Base-by-base conservation (phyloP, 1,284 basidiomycete species). In the Boletus mariae region DNA sequence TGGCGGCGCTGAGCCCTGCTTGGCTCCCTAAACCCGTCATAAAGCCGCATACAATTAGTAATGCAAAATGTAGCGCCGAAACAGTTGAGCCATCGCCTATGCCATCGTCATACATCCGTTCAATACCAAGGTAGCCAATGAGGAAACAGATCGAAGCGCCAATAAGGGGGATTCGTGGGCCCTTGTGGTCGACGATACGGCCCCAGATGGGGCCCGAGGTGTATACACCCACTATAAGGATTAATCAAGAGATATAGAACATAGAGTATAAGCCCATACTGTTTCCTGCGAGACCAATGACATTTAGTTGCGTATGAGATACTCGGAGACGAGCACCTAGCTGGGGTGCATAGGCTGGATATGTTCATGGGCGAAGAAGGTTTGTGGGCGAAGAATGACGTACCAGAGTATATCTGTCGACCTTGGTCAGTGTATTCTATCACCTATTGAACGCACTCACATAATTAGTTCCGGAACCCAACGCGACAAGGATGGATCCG, bases 321-420 rank as follows among this genome's bases (percentile, higher is more conserved):
- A 92, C 77, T 41, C 77, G 73, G 13, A 93, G 76, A 34, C 82
- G 78, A 15, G 82, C 70, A 2, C 84, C 87, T 3, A 94, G 76
- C 65, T 92, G 90, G 0, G 91, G 90, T 0, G 85, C 84, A 65
- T 92, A 94, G 2, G 87, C 91, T 87, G 63, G 52, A 44, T n/a
- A 46, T 26, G 26, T 49, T 53, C 32, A 47, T 52, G 17, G 7
- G 15, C 46, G 20, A 5, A 29, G n/a, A 10, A 54, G 20, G 6
- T 4, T 31, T n/a, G 1, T 15, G 11, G 7, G 23, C 26, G 9
- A 41, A 37, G 31, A 34, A 48, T 17, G 29, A 49, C 60, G 11
- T 35, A 69, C 66, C 68, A 46, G 66, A 67, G 43, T 69, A 67
- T 53, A 70, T 61, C 68, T 67, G 25, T 42, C 20, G 38, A 40